Evolutionary conservation across 2,329 filamentous ascomycete species (phyloP).

Genomic region (Ambrosiella beaveri): DNA sequence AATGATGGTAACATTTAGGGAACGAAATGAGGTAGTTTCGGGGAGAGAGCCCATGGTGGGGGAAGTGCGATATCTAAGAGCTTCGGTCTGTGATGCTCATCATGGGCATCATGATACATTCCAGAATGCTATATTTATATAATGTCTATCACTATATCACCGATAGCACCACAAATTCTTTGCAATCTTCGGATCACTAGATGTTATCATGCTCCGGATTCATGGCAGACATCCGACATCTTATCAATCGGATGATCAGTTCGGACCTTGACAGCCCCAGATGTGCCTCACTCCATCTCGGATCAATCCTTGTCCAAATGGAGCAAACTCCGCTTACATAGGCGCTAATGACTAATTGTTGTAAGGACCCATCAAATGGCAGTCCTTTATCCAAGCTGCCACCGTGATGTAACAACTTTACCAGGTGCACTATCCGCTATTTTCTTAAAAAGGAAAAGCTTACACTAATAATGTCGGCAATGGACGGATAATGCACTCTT

Average conservation of each 20-base stretch:
- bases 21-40: neutral
- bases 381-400: neutral
- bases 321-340: neutral
- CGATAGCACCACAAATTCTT: no score
- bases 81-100: neutral
- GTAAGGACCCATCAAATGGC: neutral
- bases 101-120: no score
- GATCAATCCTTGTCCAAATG: no score
- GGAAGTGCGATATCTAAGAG: neutral
- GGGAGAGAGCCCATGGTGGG: neutral
- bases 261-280: no score
- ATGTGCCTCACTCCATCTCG: no score
- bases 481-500: conserved; percentile 3
- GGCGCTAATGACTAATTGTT: neutral
- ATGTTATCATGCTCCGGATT: no score
- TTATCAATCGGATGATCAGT: neutral
- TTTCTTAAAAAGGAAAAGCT: neutral
- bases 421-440: conserved; percentile 5
- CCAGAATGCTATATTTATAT: no score
- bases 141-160: no score
- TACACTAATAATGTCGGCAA: neutral
- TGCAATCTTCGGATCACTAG: no score
- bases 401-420: neutral
- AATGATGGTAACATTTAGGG: conserved; percentile 19
- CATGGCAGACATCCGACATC: no score